Percentiles rank a stretch among this genome's conserved stretches.
Evolutionary conservation across 2,329 filamentous ascomycete species (phyloP).

Genomic region (Neofusicoccum umdonicola): DNA sequence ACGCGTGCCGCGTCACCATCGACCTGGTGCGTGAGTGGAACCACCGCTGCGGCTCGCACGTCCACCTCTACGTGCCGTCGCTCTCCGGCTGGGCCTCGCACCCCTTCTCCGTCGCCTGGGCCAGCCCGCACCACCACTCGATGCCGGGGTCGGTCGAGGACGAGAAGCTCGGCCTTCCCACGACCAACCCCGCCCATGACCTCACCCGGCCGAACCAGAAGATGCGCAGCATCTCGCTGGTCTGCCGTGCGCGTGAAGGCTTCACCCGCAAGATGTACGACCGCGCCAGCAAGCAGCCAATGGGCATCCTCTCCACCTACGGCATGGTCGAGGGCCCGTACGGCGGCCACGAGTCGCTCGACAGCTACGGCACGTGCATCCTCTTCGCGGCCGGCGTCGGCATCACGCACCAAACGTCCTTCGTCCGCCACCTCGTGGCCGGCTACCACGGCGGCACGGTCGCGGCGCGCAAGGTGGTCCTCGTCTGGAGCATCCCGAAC

Average conservation of each 20-base stretch:
- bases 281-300: slow-evolving; percentile 60
- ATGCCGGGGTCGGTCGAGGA: slow-evolving; percentile 24
- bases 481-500: slow-evolving; percentile 77
- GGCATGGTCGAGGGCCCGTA: slow-evolving; percentile 77
- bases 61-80: slow-evolving; percentile 58
- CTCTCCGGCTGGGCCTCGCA: slow-evolving; percentile 44
- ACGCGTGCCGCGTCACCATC: slow-evolving; percentile 61
- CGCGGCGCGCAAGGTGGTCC: slow-evolving; percentile 67
- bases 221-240: slow-evolving; percentile 61
- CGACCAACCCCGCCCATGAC: slow-evolving; percentile 27
- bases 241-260: slow-evolving; percentile 71
- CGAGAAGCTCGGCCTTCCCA: slow-evolving; percentile 30
- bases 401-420: slow-evolving; percentile 75
- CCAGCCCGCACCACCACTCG: not conserved
- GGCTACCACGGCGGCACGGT: slow-evolving; percentile 68
- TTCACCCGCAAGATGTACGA: slow-evolving; percentile 70
- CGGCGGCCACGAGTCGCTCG: slow-evolving; percentile 66
- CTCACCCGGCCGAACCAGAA: slow-evolving; percentile 26
- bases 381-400: slow-evolving; percentile 79
- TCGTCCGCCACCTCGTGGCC: slow-evolving; percentile 68
- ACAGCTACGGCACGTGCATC: slow-evolving; percentile 75
- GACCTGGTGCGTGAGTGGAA: slow-evolving; percentile 54
- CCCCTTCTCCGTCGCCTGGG: slow-evolving; percentile 48
- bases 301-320: slow-evolving; percentile 60
- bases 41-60: slow-evolving; percentile 57